Percentiles rank a stretch among this genome's conserved stretches.
phyloP scores from a whole-genome alignment of 2,329 filamentous ascomycete species.

The Penicillium vulpinum region DNA sequence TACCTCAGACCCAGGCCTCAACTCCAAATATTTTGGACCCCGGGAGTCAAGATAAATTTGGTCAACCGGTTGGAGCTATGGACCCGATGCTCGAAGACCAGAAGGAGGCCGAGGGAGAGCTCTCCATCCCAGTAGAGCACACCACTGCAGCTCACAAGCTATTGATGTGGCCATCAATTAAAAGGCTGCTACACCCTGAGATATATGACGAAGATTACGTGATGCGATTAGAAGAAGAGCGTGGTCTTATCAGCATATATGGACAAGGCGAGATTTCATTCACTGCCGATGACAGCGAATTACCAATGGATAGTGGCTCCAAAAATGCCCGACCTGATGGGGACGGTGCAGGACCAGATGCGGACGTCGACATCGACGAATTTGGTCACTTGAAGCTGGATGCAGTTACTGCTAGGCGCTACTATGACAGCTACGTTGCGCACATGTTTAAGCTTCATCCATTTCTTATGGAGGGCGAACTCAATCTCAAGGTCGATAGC shows the following conservation, averaged over 20 bases:
- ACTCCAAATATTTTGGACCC: not conserved
- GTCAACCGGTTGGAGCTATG: not conserved
- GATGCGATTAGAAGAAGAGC: constrained; percentile 70
- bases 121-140: constrained; percentile 79
- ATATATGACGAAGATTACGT: constrained; percentile 69
- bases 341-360: constrained; percentile 23
- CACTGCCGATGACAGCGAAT: constrained; percentile 50
- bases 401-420: constrained; percentile 49
- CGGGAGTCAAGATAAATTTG: not conserved
- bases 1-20: not conserved
- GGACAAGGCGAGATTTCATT: constrained; percentile 75
- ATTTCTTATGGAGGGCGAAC: constrained; percentile 57
- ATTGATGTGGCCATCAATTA: constrained; percentile 69
- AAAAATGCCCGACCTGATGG: constrained; percentile 9
- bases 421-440: constrained; percentile 58
- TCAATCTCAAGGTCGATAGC: constrained; percentile 53
- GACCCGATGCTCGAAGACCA: constrained; percentile 11
- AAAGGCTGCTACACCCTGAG: constrained; percentile 58
- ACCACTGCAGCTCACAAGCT: constrained; percentile 86
- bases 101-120: constrained; percentile 51
- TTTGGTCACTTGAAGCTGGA: constrained; percentile 57
- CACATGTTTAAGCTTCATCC: constrained; percentile 66
- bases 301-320: constrained; percentile 30
- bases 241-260: constrained; percentile 73
- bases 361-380: constrained; percentile 53